Conservation (phyloP, 257 asterid species). For the Leonotis leonurus region DNA sequence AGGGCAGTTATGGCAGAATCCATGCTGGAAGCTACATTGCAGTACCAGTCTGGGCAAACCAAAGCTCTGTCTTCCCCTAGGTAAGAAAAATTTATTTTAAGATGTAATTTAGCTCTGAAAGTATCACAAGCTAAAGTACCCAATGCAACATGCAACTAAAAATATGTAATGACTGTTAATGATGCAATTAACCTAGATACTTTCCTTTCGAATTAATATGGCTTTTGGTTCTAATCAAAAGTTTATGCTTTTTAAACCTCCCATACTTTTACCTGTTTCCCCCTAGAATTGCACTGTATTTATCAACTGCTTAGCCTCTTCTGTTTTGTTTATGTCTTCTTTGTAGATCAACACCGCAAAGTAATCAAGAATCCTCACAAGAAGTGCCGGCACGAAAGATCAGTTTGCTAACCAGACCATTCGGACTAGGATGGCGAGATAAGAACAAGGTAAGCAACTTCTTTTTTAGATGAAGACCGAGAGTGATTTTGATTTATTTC, state of each 20-base stretch:
- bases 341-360: conserved; percentile 58
- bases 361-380: conserved; percentile 50
- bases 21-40: conserved; percentile 95
- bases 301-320: neutral
- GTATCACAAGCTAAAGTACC: neutral
- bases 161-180: no score
- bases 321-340: neutral
- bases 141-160: no score
- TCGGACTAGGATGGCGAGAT: conserved; percentile 76
- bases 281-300: neutral
- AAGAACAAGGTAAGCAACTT: conserved; percentile 82
- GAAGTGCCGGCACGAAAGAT: conserved; percentile 61
- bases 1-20: conserved; percentile 93
- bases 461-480: no score
- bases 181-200: no score
- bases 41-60: conserved; percentile 83
- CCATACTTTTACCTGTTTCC: neutral
- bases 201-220: no score
- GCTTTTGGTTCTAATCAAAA: no score
- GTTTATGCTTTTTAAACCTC: neutral
- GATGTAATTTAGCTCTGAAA: neutral
- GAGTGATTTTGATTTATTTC: no score
- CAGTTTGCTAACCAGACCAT: conserved; percentile 74
- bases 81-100: conserved; percentile 23
- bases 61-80: conserved; percentile 75